Base-by-base conservation (phyloP, 2,329 filamentous ascomycete genomes). In the Colletotrichum godetiae region DNA sequence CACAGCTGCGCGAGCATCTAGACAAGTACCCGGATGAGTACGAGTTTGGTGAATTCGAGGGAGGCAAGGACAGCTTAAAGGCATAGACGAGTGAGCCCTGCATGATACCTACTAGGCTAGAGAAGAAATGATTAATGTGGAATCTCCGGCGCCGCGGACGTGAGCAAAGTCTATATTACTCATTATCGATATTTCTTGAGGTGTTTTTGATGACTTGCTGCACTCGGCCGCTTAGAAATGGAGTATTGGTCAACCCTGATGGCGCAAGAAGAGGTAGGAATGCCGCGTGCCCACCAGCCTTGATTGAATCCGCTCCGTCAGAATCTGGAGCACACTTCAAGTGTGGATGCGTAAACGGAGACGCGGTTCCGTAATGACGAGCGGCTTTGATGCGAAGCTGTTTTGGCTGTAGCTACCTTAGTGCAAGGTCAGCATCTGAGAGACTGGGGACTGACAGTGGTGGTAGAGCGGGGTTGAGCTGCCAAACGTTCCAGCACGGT, bases 1-100 rank as follows among this genome's bases (percentile, higher is more conserved):
- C 75, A 35, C 89, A 95, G 84, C 85, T 98, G 78, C 93, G 87
- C 80, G 88, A 90, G n/a, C 88, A 98, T 64, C 80, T 99, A 63
- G 91, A 96, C 77, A 92, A 89, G 77, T 99, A 98, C 84, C 95
- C 96, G 0, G 91, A 94, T 46, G 97, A 99, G 86, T 99, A 99
- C 82, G 95, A 98, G 82, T 80, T 97, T 60, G 88, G 87, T 19
- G 90, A 92, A 76, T 95, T 90, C 82, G 93, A 97, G 76, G 94
- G 90, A 4, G 95, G 95, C 0, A 87, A 91, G 72, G 88, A 90
- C 56, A 92, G 91, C 19, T 79, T 95, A 80, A 85, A 87, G 76
- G 73, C 74, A 61, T 81, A 78, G 75, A 49, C 15, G 37, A 59
- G 24, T 29, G 13, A 19, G 42, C 6, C 22, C 24, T 22, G 33